Evolutionary conservation across 1,284 basidiomycete genomes (phyloP).

Genomic region (Boletus sp.): DNA sequence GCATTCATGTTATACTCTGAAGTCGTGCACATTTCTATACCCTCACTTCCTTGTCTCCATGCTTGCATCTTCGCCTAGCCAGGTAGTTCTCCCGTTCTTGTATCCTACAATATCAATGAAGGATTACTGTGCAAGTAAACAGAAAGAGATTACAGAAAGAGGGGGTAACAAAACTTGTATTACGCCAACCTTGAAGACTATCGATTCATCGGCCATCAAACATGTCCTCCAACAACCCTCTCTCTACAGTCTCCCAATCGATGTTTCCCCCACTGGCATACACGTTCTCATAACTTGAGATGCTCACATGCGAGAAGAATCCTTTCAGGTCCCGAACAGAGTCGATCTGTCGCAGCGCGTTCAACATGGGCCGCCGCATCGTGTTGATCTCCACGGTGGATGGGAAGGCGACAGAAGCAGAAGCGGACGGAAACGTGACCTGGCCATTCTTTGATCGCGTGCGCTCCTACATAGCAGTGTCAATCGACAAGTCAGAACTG

Average conservation of each 20-base stretch:
- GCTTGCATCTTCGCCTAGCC: conserved; percentile 5
- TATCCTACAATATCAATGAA: conserved; percentile 5
- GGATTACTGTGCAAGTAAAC: conserved; percentile 12
- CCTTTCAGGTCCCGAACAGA: conserved; percentile 81
- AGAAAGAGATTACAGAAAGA: neutral
- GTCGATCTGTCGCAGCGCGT: conserved; percentile 68
- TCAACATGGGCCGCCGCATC: conserved; percentile 76
- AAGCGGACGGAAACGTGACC: conserved; percentile 22
- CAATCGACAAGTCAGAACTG: neutral
- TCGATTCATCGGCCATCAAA: conserved; percentile 59
- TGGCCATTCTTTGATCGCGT: conserved; percentile 32
- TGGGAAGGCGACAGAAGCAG: conserved; percentile 36
- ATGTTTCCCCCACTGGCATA: conserved; percentile 79
- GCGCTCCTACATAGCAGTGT: conserved; percentile 26
- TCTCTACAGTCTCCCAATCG: conserved; percentile 89
- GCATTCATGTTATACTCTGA: conserved; percentile 9
- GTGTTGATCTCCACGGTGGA: conserved; percentile 39
- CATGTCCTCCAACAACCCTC: conserved; percentile 79
- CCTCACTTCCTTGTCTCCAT: conserved; percentile 9
- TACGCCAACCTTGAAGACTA: neutral
- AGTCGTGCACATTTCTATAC: conserved; percentile 37
- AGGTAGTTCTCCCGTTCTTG: too few relatives aligned
- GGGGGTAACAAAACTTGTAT: neutral
- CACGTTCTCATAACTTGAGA: conserved; percentile 87
- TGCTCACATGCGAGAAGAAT: conserved; percentile 89